Evolutionary conservation across 176 grass and related monocot genomes (phyloP), one percentile per base, ranked within the genome.

Genomic region (Zea mays): DNA sequence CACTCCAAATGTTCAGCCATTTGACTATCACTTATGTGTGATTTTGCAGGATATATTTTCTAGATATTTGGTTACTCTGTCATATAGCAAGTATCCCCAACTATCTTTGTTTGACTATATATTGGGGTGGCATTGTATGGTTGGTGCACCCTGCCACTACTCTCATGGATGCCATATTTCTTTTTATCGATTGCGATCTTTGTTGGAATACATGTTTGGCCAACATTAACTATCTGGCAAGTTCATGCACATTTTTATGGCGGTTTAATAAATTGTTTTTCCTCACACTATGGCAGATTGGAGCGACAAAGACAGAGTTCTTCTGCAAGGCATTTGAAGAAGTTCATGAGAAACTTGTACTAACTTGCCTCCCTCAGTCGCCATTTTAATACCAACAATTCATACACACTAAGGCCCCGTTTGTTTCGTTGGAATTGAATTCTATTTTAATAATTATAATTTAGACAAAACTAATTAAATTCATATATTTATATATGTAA

Each of bases 261-360:
- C 20, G 48, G 38, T 6, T 35, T 66, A 78, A 77, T 60, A 81
- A 83, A 77, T 60, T 75, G 37, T 45, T 13, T 16, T n/a, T 50
- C 41, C 9, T 8, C 65, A 68, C 27, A 33, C 39, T 59, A 2
- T 67, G 10, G 74, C 83, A 97, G 93, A 67, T 97, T 64, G 93
- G 93, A 27, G 58, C 85, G 50, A 81, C 69, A 35, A 93, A 83
- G 78, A 88, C 93, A 67, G 10, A 67, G 10, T 48, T 90, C 7
- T 88, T 97, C 64, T 91, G 90, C 71, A 84, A 90, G 85, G 75
- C 83, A 69, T 97, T 97, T 81, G 71, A 81, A 54, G 82, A 84
- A 81, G 83, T 77, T 64, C 93, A 93, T 36, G 88, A 93, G 59
- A 93, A 71, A 86, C 87, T 97, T 43, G 93, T 97, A 90, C 19